These are phyloP conservation scores for Eucalyptus polyanthemos DNA, from an alignment of 345 rosid species.

Conservation along the genomic window DNA sequence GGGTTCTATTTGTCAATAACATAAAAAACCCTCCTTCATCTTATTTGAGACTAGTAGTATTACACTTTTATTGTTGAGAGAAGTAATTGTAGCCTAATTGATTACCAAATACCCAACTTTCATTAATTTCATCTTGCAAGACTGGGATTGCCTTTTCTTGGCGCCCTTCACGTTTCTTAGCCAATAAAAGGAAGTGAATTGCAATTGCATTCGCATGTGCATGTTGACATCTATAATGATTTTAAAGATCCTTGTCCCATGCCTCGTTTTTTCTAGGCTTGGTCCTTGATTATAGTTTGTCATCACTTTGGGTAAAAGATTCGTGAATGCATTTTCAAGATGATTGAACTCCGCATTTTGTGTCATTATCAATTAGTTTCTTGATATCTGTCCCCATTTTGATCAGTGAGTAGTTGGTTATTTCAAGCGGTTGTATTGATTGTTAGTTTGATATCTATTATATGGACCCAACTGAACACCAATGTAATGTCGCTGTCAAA, in stretches of 20 bases:
- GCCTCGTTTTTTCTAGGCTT: background rate
- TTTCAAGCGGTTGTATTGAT: background rate
- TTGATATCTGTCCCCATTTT: background rate
- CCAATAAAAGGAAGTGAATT: background rate
- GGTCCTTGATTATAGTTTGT: background rate
- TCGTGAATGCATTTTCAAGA: background rate
- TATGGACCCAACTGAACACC: background rate
- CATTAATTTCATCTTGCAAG: background rate
- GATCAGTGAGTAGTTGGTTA: background rate
- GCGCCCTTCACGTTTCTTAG: background rate
- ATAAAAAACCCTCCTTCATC: background rate
- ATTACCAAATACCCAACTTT: background rate
- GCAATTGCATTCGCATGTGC: background rate
- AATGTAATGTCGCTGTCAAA: background rate
- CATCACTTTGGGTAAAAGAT: background rate
- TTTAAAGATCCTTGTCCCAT: background rate
- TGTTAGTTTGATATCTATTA: background rate
- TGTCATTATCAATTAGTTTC: too few species aligned
- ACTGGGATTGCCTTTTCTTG: background rate
- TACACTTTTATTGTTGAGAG: background rate
- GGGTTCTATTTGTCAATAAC: background rate
- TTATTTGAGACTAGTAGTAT: background rate
- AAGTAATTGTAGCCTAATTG: background rate
- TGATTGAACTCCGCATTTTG: background rate
- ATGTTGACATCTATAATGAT: background rate